phyloP scores from a whole-genome alignment of 305 asterid species.

The Lippia alba region DNA sequence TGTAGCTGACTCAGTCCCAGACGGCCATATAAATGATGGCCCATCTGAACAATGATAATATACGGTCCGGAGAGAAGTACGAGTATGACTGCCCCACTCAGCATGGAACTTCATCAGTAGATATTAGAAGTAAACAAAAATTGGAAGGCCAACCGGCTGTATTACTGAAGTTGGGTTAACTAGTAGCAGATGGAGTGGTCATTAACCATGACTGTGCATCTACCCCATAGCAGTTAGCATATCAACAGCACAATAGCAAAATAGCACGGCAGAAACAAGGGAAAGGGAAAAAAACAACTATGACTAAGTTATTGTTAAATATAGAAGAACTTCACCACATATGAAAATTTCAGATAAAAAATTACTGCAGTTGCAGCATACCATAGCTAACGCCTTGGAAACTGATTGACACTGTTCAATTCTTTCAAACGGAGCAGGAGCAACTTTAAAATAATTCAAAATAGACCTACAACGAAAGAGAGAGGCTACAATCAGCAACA shows the following conservation, averaged over 20 bases:
- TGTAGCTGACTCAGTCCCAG: background rate
- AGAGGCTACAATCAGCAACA: slow-evolving; percentile 29
- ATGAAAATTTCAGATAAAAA: background rate
- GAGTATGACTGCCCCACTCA: background rate
- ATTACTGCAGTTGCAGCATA: slow-evolving; percentile 35
- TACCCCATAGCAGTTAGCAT: background rate
- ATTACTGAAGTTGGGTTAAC: slow-evolving; percentile 7
- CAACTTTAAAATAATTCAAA: slow-evolving; percentile 65
- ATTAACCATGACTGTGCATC: background rate
- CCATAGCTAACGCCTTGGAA: slow-evolving; percentile 49
- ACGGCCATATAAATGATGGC: background rate
- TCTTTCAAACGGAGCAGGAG: slow-evolving; percentile 92
- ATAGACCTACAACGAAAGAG: slow-evolving; percentile 58
- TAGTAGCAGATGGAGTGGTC: background rate
- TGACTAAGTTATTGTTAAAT: background rate
- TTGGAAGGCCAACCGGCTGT: background rate
- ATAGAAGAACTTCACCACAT: background rate
- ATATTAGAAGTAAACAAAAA: background rate
- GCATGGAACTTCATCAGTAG: background rate
- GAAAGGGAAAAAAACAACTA: too few relatives aligned
- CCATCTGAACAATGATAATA: slow-evolving; percentile 1
- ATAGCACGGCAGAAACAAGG: too few relatives aligned
- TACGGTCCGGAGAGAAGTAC: background rate
- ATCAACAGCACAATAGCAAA: slow-evolving; percentile 9
- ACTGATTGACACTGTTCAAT: slow-evolving; percentile 48